Evolutionary conservation across 306 rosid genomes (phyloP).

Genomic region (Ziziphus jujuba): DNA sequence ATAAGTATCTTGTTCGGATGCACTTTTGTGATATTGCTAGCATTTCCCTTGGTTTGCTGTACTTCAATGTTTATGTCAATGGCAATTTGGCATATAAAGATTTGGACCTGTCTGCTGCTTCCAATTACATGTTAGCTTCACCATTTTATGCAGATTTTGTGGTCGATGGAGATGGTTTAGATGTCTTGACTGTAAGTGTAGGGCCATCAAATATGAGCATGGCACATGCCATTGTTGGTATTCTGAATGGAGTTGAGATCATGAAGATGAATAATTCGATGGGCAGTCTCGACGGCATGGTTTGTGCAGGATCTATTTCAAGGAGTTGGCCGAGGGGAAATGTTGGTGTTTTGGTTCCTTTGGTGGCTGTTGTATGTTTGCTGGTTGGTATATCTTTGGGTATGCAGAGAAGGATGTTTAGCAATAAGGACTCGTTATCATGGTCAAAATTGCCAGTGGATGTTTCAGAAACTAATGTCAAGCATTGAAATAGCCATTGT

Average conservation of each 20-base stretch:
- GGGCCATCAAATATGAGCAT: constrained; percentile 65
- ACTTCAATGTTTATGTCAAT: constrained; percentile 82
- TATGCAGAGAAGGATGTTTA: constrained; percentile 28
- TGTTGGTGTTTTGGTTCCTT: constrained; percentile 25
- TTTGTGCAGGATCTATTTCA: constrained; percentile 32
- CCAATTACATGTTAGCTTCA: constrained; percentile 52
- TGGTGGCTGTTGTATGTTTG: constrained; percentile 38
- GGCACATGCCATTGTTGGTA: constrained; percentile 42
- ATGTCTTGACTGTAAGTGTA: constrained; percentile 43
- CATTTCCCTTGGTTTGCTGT: constrained; percentile 57
- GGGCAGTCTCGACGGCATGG: constrained; percentile 43
- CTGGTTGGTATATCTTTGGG: constrained; percentile 31
- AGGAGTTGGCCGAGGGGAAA: constrained; percentile 31
- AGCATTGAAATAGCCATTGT: not conserved
- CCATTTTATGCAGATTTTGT: constrained; percentile 71
- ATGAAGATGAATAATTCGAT: constrained; percentile 53
- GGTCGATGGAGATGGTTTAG: constrained; percentile 50
- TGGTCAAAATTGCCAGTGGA: constrained; percentile 48
- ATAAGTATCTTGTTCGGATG: constrained; percentile 61
- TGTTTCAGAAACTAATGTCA: constrained; percentile 19
- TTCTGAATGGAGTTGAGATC: constrained; percentile 52
- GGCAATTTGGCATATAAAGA: constrained; percentile 53
- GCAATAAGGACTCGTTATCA: constrained; percentile 18
- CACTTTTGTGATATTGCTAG: constrained; percentile 96
- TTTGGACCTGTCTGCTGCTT: constrained; percentile 58